Base-by-base conservation (phyloP, 2,329 filamentous ascomycete species). In the Calonectria hongkongensis region DNA sequence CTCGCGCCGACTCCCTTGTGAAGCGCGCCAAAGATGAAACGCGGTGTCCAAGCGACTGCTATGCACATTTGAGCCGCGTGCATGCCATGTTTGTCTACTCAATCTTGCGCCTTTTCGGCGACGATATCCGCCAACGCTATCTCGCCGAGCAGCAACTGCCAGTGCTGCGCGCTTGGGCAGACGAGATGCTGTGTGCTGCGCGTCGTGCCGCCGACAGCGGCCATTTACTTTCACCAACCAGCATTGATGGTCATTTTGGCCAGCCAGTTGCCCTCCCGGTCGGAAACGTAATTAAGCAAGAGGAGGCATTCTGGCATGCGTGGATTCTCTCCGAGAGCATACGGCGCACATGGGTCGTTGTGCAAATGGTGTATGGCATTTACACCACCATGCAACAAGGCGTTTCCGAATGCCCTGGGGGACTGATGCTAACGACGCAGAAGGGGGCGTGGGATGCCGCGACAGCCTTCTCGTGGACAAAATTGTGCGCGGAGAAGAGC, bases 311-410 rank as follows among this genome's bases (percentile, higher is more conserved):
- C 0, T 83, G 81, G 81, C 75, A 81, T 39, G 75, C 80, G 4
- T 83, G 81, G 81, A 77, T 83, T 25, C 60, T 83, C 1, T 74
- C 81, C 3, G 82, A 83, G 68, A 79, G 76, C 27, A 67, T 81
- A n/a, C 74, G 82, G 7, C 78, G 82, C 12, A 82, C 80, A 0
- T 82, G 80, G 75, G 66, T 78, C 27, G 47, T 81, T 9, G 75
- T 73, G 36, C 64, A 56, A 18, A 66, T 56, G 47, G 25, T 56
- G 50, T 41, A 43, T 21, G 18, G 48, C 2, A 33, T 66, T 13
- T 66, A 56, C n/a, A 43, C 18, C 27, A 66, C 64, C 30, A 66
- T 66, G 64, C 64, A 66, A 39, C 28, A 76, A 66, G 18, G 73
- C 2, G 33, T 21, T 56, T 25, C 28, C 21, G 36, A 56, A 2